Percentiles rank a stretch among this genome's conserved stretches.
phyloP scores from a whole-genome alignment of 2,329 filamentous ascomycete genomes.

The Fusarium caatingaense region DNA sequence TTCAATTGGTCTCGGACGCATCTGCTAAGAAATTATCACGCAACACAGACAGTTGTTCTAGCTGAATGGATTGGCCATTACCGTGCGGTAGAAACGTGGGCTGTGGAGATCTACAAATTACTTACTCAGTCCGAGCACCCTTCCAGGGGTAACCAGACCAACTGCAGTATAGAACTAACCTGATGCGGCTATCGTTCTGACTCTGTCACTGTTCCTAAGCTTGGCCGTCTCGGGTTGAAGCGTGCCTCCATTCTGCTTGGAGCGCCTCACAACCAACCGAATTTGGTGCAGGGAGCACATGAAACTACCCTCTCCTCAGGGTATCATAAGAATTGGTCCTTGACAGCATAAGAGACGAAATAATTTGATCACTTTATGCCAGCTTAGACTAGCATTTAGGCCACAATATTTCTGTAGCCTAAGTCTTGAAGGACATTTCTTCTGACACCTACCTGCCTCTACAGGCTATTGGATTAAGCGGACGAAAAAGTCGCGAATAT shows the following conservation, averaged over 20 bases:
- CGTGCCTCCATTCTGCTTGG: constrained; percentile 20
- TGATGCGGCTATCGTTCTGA: constrained; percentile 14
- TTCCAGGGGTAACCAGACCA: constrained; percentile 31
- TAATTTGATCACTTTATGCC: too few species aligned
- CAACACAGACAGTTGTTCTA: constrained; percentile 22
- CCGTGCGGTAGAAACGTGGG: constrained; percentile 29
- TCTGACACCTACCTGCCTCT: not conserved
- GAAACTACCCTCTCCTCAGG: constrained; percentile 30
- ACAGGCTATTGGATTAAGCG: constrained; percentile 4
- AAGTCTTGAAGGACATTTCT: too few species aligned
- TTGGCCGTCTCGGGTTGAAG: constrained; percentile 25
- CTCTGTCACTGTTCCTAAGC: not conserved
- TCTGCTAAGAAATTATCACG: constrained; percentile 21
- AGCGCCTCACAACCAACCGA: constrained; percentile 22
- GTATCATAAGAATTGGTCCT: too few species aligned
- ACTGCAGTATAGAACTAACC: constrained; percentile 11
- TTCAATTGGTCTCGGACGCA: constrained; percentile 2
- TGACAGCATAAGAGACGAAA: too few species aligned
- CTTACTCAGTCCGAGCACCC: constrained; percentile 24
- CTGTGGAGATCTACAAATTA: constrained; percentile 34
- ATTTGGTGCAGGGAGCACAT: constrained; percentile 19
- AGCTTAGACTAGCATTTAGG: too few species aligned
- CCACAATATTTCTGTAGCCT: too few species aligned
- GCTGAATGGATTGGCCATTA: constrained; percentile 21
- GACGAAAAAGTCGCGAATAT: constrained; percentile 12